Conservation (phyloP, 495 filamentous ascomycete genomes). For the Tuber aestivum region DNA sequence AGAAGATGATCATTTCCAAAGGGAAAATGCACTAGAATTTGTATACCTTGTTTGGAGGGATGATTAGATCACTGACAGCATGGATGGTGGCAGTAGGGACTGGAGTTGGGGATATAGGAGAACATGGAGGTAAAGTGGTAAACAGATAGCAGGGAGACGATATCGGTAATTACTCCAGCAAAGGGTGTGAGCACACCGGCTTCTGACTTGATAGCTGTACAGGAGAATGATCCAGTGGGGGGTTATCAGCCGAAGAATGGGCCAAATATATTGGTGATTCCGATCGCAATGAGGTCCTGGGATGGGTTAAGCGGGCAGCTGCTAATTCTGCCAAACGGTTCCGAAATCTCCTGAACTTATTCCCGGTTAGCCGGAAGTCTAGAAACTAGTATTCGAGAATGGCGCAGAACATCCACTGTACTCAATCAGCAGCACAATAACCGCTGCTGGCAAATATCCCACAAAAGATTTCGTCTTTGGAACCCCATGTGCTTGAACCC, state of each 20-base stretch:
- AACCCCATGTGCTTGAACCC: conserved; percentile 46
- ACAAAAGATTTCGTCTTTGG: conserved; percentile 50
- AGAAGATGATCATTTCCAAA: conserved; percentile 86
- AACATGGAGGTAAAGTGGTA: conserved; percentile 92
- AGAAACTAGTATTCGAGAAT: neutral
- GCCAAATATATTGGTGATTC: conserved; percentile 81
- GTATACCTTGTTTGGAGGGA: conserved; percentile 86
- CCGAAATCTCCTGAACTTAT: conserved; percentile 61
- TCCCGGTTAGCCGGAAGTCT: neutral
- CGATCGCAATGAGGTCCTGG: conserved; percentile 93
- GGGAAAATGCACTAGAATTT: conserved; percentile 94
- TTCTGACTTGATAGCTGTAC: conserved; percentile 97
- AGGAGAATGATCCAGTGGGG: conserved; percentile 92
- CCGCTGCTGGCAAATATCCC: conserved; percentile 63
- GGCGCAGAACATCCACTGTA: conserved; percentile 54
- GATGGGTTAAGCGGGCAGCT: conserved; percentile 98
- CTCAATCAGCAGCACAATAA: conserved; percentile 93
- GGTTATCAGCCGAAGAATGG: conserved; percentile 94
- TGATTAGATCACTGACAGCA: conserved; percentile 91
- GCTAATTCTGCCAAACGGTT: conserved; percentile 93
- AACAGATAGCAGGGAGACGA: conserved; percentile 82
- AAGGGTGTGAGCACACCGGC: conserved; percentile 91
- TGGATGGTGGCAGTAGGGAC: conserved; percentile 95
- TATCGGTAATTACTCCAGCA: conserved; percentile 81
- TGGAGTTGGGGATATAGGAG: conserved; percentile 84